A percentile compares a stretch with the other conserved stretches of the same genome.
Evolutionary conservation across 305 asterid species (phyloP).

Genomic region (Withania somnifera): DNA sequence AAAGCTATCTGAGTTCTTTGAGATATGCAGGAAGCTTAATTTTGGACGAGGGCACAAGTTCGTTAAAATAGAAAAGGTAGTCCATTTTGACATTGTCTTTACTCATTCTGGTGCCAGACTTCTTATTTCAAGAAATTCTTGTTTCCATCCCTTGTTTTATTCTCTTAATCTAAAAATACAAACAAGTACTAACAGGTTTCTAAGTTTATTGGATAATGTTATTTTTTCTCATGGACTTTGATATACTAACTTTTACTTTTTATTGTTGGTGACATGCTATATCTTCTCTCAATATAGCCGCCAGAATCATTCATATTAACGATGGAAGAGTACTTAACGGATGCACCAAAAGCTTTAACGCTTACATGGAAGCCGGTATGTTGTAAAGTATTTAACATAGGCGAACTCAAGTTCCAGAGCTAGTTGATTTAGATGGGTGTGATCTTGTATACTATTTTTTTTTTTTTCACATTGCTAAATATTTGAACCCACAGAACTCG

Average conservation of each 20-base stretch:
- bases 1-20: slow-evolving; percentile 59
- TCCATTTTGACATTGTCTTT: background rate
- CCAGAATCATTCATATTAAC: slow-evolving; percentile 48
- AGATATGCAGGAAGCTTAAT: slow-evolving; percentile 61
- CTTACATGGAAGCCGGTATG: slow-evolving; percentile 53
- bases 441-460: too few relatives aligned
- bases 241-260: background rate
- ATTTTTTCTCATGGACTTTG: too few relatives aligned
- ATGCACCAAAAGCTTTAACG: slow-evolving; percentile 50
- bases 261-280: background rate
- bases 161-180: slow-evolving; percentile 19
- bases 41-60: slow-evolving; percentile 63
- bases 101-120: background rate
- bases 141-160: background rate
- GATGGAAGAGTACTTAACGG: slow-evolving; percentile 70
- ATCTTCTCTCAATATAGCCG: slow-evolving; percentile 15
- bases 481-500: background rate
- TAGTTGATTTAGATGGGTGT: too few relatives aligned
- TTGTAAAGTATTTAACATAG: background rate
- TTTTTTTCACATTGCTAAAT: too few relatives aligned
- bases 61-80: slow-evolving; percentile 62
- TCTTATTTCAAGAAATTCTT: background rate
- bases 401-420: too few relatives aligned
- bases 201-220: background rate
- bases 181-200: background rate